Evolutionary conservation across 768 basidiomycete genomes (phyloP), one percentile per base, ranked within the genome.

Genomic region (Clavulina sp.): DNA sequence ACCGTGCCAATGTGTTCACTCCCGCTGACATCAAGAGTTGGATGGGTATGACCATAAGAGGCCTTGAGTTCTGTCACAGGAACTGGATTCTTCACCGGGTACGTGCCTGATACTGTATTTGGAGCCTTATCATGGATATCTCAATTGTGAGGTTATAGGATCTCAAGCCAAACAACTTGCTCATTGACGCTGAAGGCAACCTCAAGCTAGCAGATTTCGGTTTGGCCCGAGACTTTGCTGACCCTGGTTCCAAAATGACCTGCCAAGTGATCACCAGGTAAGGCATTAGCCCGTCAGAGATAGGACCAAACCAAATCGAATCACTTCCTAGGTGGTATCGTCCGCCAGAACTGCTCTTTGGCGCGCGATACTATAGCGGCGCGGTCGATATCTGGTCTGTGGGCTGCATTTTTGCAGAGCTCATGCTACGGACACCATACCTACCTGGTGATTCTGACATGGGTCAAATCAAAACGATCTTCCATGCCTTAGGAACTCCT

Each of bases 161-260:
- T 71, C 66, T 99, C 56, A 99, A 99, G 65, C 95, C 95, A 4
- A 99, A 99, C 69, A 99, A 99, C 67, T 73, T 99, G 68, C 79
- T 99, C 60, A 84, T 99, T 54, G 77, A 89, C 0, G 76, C 84
- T 0, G 77, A 87, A 49, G 95, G 95, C 0, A 80, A 85, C 49
- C 80, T 97, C 57, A 99, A 99, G 68, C 76, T 99, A 44, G 95
- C 95, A 9, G 95, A 99, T 76, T 99, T 99, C 64, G 95, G 95
- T 74, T 76, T 99, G 5, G 95, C 95, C 24, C 71, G 95, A 52
- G 95, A 99, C 68, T 93, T 84, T 64, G 87, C 84, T 16, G 95
- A 97, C 60, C 89, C 92, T 24, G 84, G 82, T 3, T 81, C 82
- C 61, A 89, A 88, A 65, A 97, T 99, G 95, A 96, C 95, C 0